Conservation (phyloP, 2,329 filamentous ascomycete species). For the Aspergillus phoenicis region DNA sequence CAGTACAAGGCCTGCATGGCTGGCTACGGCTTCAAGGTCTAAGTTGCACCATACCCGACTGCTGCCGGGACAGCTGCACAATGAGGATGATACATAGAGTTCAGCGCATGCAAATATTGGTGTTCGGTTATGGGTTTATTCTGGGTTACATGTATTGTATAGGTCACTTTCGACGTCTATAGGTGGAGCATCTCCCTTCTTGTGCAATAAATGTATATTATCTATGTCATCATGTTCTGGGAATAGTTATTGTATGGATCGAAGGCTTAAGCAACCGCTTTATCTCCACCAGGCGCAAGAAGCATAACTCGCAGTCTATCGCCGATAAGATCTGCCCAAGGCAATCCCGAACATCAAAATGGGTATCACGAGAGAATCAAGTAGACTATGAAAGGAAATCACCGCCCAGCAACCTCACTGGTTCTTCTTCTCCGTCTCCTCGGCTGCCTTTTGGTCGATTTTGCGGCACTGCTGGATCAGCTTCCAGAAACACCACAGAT, state of each 20-base stretch:
- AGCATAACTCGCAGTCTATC: neutral
- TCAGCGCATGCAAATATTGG: slow-evolving; percentile 1
- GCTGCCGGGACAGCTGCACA: neutral
- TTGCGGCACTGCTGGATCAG: slow-evolving; percentile 41
- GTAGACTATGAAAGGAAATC: slow-evolving; percentile 8
- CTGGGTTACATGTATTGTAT: slow-evolving; percentile 21
- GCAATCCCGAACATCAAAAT: slow-evolving; percentile 14
- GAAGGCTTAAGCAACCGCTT: slow-evolving; percentile 1
- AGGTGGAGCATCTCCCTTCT: slow-evolving; percentile 15
- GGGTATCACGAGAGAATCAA: slow-evolving; percentile 33
- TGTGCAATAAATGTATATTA: slow-evolving; percentile 13
- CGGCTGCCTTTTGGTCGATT: slow-evolving; percentile 28
- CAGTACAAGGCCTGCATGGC: slow-evolving; percentile 92
- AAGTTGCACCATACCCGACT: slow-evolving; percentile 4
- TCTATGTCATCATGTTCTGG: slow-evolving; percentile 1
- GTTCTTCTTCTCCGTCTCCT: slow-evolving; percentile 38
- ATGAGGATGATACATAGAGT: slow-evolving; percentile 4
- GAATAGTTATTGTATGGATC: neutral
- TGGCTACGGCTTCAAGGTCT: slow-evolving; percentile 80
- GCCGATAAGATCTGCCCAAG: neutral
- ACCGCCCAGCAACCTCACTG: slow-evolving; percentile 26
- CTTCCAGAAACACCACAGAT: slow-evolving; percentile 85
- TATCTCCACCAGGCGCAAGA: neutral
- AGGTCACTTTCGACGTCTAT: slow-evolving; percentile 1
- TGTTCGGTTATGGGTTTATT: slow-evolving; percentile 18